A percentile compares a stretch with the other conserved stretches of the same genome.
Evolutionary conservation across 768 basidiomycete species (phyloP).

Genomic region (Asterophora lycoperdoides): DNA sequence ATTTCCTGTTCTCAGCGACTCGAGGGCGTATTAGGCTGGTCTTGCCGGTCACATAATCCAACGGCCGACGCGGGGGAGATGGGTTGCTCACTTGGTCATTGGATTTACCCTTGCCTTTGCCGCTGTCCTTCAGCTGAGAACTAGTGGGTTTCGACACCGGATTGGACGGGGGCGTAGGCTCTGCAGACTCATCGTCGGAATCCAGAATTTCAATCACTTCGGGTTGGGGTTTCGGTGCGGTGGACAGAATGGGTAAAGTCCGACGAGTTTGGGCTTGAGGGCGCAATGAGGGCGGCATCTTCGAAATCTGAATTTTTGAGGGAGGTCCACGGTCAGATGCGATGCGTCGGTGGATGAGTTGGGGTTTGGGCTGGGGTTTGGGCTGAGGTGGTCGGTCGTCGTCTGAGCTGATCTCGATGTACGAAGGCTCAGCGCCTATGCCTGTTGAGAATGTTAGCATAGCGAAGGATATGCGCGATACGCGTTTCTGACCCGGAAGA

Average conservation of each 20-base stretch:
- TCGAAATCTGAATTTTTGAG: constrained; percentile 1
- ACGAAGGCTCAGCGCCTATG: too few species aligned
- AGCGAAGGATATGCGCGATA: too few species aligned
- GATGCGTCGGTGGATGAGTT: background rate
- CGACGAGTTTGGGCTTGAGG: background rate
- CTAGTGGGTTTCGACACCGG: background rate
- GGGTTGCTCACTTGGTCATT: background rate
- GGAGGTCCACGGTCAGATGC: background rate
- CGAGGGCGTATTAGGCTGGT: background rate
- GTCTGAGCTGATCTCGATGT: constrained; percentile 11
- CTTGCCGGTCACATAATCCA: background rate
- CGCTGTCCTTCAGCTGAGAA: too few species aligned
- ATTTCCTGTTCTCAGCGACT: background rate
- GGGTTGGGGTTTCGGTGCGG: background rate
- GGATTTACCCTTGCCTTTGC: too few species aligned
- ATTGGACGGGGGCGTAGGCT: background rate
- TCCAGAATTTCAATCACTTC: constrained; percentile 7
- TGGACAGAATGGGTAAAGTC: too few species aligned
- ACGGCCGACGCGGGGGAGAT: background rate
- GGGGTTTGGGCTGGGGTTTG: constrained; percentile 3
- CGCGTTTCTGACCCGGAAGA: background rate
- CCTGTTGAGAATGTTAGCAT: too few species aligned
- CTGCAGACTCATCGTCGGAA: constrained; percentile 6
- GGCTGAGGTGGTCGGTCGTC: background rate
- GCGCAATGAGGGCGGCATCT: background rate